Evolutionary conservation across 1,139 yeast species (phyloP).

Genomic region (Kodamaea ohmeri): DNA sequence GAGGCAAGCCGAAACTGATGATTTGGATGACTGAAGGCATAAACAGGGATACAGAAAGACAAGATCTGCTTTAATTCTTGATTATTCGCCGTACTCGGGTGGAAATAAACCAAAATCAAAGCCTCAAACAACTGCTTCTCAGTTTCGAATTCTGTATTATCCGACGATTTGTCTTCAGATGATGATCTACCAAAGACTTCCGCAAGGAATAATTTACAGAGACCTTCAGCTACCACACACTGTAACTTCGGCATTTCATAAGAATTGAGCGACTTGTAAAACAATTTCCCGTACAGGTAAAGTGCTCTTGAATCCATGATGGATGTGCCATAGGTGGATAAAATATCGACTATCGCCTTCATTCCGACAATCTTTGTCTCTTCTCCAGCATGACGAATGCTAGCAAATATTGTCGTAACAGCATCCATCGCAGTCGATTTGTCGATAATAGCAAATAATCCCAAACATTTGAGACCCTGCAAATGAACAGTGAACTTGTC

Average conservation of each 20-base stretch:
- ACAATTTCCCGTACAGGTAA: slow-evolving; percentile 53
- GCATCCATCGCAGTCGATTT: slow-evolving; percentile 23
- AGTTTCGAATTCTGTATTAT: slow-evolving; percentile 20
- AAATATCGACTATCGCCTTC: slow-evolving; percentile 71
- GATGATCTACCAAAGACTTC: slow-evolving; percentile 65
- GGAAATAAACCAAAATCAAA: slow-evolving; percentile 70
- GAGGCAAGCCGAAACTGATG: slow-evolving; percentile 71
- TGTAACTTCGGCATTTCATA: slow-evolving; percentile 64
- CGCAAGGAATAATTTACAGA: slow-evolving; percentile 78
- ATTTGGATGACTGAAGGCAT: slow-evolving; percentile 70
- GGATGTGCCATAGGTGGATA: slow-evolving; percentile 71
- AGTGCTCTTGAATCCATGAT: slow-evolving; percentile 49
- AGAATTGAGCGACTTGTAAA: slow-evolving; percentile 62
- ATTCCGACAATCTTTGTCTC: slow-evolving; percentile 60
- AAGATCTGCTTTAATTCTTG: slow-evolving; percentile 75
- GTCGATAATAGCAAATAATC: slow-evolving; percentile 76
- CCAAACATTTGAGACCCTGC: slow-evolving; percentile 73
- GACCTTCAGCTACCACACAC: slow-evolving; percentile 81
- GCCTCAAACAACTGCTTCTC: slow-evolving; percentile 59
- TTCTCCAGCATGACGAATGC: slow-evolving; percentile 39
- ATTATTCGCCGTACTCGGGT: slow-evolving; percentile 61
- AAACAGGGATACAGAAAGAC: slow-evolving; percentile 87
- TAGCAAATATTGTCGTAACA: slow-evolving; percentile 16
- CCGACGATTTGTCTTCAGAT: slow-evolving; percentile 19
- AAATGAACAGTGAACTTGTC: slow-evolving; percentile 58